These are phyloP conservation scores for Canariomyces notabilis DNA, from an alignment of 2,329 filamentous ascomycete genomes.

Conservation along the genomic window DNA sequence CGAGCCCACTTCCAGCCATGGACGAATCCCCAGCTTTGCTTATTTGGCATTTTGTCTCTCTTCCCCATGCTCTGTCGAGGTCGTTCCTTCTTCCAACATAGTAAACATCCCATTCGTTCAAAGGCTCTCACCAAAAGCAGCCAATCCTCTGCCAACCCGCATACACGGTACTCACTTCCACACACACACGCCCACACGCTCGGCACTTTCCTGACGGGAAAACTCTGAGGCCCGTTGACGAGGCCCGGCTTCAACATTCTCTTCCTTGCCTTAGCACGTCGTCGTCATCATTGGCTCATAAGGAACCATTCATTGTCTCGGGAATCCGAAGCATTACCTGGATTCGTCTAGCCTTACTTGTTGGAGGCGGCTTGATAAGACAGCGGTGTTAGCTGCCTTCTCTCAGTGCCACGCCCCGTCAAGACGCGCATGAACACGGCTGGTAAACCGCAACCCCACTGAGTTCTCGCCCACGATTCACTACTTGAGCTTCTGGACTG, in stretches of 20 bases:
- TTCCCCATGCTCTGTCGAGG: constrained; percentile 7
- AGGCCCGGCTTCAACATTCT: constrained; percentile 12
- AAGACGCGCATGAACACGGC: constrained; percentile 23
- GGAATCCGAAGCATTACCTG: not conserved
- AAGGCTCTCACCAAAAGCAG: not conserved
- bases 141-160: too few relatives aligned
- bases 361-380: not conserved
- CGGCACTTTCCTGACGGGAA: not conserved
- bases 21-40: constrained; percentile 17
- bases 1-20: constrained; percentile 12
- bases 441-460: constrained; percentile 20
- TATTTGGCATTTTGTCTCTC: constrained; percentile 3
- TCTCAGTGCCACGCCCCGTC: constrained; percentile 6
- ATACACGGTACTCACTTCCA: too few relatives aligned
- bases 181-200: not conserved
- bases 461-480: not conserved
- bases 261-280: not conserved
- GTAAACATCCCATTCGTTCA: constrained; percentile 3
- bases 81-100: not conserved
- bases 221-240: constrained; percentile 1
- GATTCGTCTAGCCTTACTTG: not conserved
- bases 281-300: not conserved
- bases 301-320: not conserved
- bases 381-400: constrained; percentile 5
- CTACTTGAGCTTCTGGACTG: not conserved